Evolutionary conservation across 169 alveolate genomes (phyloP).

Genomic region (Plasmodium vinckei): DNA sequence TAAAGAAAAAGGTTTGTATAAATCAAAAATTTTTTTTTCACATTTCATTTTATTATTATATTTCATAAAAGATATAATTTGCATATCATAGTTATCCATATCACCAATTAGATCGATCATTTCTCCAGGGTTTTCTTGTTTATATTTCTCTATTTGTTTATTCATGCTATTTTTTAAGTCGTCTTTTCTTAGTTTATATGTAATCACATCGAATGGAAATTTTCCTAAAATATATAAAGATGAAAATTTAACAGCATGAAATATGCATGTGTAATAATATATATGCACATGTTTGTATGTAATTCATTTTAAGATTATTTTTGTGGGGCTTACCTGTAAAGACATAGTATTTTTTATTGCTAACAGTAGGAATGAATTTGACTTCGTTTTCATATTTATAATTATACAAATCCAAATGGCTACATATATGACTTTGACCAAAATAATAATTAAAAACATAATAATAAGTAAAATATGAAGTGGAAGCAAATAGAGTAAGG

Average conservation of each 20-base stretch:
- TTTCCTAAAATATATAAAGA: constrained; percentile 15
- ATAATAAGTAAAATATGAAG: constrained; percentile 52
- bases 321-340: constrained; percentile 19
- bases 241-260: not conserved
- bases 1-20: constrained; percentile 51
- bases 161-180: constrained; percentile 50
- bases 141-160: constrained; percentile 38
- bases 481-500: constrained; percentile 3
- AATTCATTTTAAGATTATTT: too few species aligned
- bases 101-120: constrained; percentile 6
- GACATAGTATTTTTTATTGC: constrained; percentile 35
- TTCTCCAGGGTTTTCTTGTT: constrained; percentile 5
- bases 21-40: constrained; percentile 57
- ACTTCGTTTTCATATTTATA: constrained; percentile 48
- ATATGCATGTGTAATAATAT: too few species aligned
- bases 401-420: constrained; percentile 37
- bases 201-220: constrained; percentile 71
- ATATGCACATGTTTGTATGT: too few species aligned
- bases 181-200: constrained; percentile 61
- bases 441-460: constrained; percentile 28
- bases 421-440: constrained; percentile 16
- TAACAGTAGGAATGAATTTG: constrained; percentile 20
- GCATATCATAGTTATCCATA: constrained; percentile 38
- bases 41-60: constrained; percentile 54
- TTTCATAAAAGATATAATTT: constrained; percentile 43